Conservation (phyloP, 2,329 filamentous ascomycete species). For the Verticillium nubilum region DNA sequence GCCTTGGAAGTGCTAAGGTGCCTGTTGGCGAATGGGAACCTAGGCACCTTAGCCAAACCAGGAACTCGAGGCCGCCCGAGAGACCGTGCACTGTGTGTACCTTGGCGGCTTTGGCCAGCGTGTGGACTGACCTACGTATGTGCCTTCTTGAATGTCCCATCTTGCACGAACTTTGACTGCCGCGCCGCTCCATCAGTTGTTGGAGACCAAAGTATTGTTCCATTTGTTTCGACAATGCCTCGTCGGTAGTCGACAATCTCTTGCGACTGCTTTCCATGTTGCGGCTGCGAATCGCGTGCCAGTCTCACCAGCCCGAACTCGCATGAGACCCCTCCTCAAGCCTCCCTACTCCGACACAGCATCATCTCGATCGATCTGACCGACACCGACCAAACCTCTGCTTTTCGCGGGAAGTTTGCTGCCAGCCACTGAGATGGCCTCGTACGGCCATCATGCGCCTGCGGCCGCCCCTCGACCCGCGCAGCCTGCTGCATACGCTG, state of each 20-base stretch:
- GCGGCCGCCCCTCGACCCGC: slow-evolving; percentile 8
- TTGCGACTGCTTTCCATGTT: background rate
- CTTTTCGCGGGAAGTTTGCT: background rate
- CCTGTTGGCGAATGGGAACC: too few species aligned
- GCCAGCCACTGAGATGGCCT: slow-evolving; percentile 6
- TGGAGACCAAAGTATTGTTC: background rate
- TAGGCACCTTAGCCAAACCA: too few species aligned
- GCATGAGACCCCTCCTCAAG: slow-evolving; percentile 1
- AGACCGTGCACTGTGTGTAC: background rate
- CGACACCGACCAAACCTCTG: slow-evolving; percentile 4
- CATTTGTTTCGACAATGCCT: background rate
- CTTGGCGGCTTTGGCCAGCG: background rate
- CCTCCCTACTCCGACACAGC: background rate
- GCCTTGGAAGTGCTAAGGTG: too few species aligned
- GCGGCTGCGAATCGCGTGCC: slow-evolving; percentile 3
- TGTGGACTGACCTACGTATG: background rate
- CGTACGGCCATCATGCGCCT: slow-evolving; percentile 11
- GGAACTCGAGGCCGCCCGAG: too few species aligned
- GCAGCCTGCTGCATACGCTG: slow-evolving; percentile 38
- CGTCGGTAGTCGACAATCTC: background rate
- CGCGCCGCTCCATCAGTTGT: background rate
- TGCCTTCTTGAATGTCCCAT: background rate
- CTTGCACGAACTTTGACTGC: background rate
- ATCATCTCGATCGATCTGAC: background rate
- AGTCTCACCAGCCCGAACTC: background rate